These are phyloP conservation scores for Lophium mytilinum DNA, from an alignment of 495 filamentous ascomycete species.

Conservation along the genomic window DNA sequence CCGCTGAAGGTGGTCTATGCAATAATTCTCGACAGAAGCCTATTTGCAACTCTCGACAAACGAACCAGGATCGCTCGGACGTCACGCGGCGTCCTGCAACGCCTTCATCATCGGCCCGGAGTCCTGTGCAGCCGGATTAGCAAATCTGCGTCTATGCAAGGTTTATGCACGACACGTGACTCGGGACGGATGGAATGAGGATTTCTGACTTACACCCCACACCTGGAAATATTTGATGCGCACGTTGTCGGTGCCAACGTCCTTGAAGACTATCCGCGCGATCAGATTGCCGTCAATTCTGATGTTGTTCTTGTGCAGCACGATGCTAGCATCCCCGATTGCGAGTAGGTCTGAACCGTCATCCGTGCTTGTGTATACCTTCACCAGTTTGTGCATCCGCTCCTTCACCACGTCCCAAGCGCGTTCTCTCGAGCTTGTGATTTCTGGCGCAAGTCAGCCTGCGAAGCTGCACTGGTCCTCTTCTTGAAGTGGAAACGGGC, in stretches of 20 bases:
- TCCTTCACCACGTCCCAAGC: neutral
- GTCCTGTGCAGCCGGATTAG: neutral
- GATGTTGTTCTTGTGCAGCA: neutral
- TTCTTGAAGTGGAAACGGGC: neutral
- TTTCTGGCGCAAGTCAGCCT: neutral
- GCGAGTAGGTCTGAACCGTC: neutral
- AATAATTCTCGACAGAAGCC: too few species aligned
- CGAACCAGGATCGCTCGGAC: neutral
- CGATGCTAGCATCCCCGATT: neutral
- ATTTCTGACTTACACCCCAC: neutral
- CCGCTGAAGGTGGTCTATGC: too few species aligned
- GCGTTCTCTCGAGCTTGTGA: neutral
- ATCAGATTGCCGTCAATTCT: neutral
- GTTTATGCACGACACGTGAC: too few species aligned
- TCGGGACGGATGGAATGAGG: neutral
- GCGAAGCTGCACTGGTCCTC: neutral
- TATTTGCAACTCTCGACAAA: too few species aligned
- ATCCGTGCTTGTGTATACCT: neutral
- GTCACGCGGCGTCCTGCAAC: neutral
- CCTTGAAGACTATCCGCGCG: neutral
- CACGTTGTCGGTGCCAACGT: neutral
- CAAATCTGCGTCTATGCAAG: neutral
- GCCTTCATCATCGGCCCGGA: neutral
- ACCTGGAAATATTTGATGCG: neutral
- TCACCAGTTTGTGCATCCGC: neutral